phyloP scores from a whole-genome alignment of 2,329 filamentous ascomycete genomes.

The Gyromitra esculenta region DNA sequence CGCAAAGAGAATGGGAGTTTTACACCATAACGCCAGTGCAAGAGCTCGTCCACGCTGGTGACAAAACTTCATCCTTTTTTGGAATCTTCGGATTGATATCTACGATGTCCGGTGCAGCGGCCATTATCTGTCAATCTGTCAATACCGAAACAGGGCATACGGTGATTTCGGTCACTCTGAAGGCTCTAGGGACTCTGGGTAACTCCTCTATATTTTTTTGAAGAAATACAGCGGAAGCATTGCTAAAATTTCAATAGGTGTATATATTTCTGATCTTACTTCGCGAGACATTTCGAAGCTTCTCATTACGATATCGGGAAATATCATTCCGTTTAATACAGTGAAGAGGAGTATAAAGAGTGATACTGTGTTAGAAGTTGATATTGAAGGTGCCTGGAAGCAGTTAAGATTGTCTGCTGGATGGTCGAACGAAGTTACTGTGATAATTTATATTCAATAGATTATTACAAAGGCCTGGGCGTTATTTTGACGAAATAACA shows the following conservation, averaged over 20 bases:
- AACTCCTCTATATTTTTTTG: slow-evolving; percentile 57
- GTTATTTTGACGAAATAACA: background rate
- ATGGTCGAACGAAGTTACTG: slow-evolving; percentile 81
- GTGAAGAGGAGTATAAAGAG: slow-evolving; percentile 69
- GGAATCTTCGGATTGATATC: slow-evolving; percentile 80
- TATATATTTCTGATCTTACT: slow-evolving; percentile 79
- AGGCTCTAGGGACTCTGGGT: slow-evolving; percentile 80
- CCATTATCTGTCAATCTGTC: slow-evolving; percentile 71
- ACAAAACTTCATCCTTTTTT: slow-evolving; percentile 22
- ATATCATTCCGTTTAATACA: slow-evolving; percentile 73
- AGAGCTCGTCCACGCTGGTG: slow-evolving; percentile 61
- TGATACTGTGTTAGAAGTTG: slow-evolving; percentile 75
- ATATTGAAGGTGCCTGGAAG: slow-evolving; percentile 80
- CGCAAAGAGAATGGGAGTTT: slow-evolving; percentile 78
- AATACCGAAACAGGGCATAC: slow-evolving; percentile 69
- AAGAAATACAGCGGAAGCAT: background rate
- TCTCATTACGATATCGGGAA: slow-evolving; percentile 77
- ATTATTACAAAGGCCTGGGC: no score
- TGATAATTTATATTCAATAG: slow-evolving; percentile 68
- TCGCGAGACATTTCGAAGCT: slow-evolving; percentile 69
- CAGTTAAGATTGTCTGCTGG: slow-evolving; percentile 74
- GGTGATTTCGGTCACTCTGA: slow-evolving; percentile 74
- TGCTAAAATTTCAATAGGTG: slow-evolving; percentile 63
- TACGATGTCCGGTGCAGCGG: slow-evolving; percentile 90
- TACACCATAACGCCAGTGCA: slow-evolving; percentile 75